Conservation (phyloP, 2,329 filamentous ascomycete genomes). For the Huntiella bhutanensis region DNA sequence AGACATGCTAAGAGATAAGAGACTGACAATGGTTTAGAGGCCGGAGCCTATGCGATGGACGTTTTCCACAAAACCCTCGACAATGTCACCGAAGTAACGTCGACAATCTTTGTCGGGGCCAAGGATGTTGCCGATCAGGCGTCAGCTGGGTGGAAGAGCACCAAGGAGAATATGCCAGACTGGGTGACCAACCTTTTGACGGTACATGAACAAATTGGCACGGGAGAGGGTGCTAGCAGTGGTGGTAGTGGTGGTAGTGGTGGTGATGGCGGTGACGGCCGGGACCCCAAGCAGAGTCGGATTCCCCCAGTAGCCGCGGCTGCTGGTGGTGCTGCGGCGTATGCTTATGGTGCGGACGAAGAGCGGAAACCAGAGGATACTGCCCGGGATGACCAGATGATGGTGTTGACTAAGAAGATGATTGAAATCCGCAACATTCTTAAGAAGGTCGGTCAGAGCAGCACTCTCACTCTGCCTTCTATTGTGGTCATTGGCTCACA, state of each 20-base stretch:
- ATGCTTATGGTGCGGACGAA: slow-evolving; percentile 51
- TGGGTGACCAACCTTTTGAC: slow-evolving; percentile 64
- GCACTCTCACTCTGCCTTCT: slow-evolving; percentile 70
- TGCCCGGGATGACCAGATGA: slow-evolving; percentile 93
- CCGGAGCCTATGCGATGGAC: slow-evolving; percentile 35
- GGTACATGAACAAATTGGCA: slow-evolving; percentile 39
- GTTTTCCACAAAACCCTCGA: slow-evolving; percentile 57
- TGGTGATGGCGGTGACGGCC: slow-evolving; percentile 27
- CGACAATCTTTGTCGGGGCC: slow-evolving; percentile 49
- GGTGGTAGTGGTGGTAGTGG: slow-evolving; percentile 28
- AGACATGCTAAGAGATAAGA: neutral
- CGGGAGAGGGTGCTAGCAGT: slow-evolving; percentile 26
- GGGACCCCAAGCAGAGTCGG: slow-evolving; percentile 40
- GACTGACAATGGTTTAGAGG: slow-evolving; percentile 20
- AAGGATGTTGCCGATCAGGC: slow-evolving; percentile 64
- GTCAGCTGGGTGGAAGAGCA: slow-evolving; percentile 61
- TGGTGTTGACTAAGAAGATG: slow-evolving; percentile 98
- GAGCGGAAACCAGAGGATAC: slow-evolving; percentile 44
- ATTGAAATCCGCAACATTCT: slow-evolving; percentile 92
- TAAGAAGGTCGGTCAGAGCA: slow-evolving; percentile 80
- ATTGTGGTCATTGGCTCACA: slow-evolving; percentile 99
- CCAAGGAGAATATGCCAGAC: slow-evolving; percentile 52
- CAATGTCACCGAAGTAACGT: slow-evolving; percentile 48
- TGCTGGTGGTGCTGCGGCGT: slow-evolving; percentile 52
- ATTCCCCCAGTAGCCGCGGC: slow-evolving; percentile 41